Conservation (phyloP, 2,329 filamentous ascomycete genomes). For the Fusarium veterinarium region DNA sequence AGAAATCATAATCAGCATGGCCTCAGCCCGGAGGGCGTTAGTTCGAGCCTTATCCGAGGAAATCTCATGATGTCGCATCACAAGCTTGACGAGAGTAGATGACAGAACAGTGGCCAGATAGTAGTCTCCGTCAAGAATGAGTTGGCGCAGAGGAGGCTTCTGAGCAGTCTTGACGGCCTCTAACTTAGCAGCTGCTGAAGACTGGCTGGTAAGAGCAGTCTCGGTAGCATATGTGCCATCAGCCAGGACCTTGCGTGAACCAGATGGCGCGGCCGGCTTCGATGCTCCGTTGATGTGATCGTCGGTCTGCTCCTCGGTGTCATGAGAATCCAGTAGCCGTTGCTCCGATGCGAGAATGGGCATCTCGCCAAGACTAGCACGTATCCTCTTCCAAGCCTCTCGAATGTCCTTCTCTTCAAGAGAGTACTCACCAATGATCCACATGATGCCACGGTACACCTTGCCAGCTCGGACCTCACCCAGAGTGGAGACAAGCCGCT, state of each 20-base stretch:
- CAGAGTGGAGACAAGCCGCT: slow-evolving; percentile 88
- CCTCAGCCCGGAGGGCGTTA: slow-evolving; percentile 93
- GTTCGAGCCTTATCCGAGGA: slow-evolving; percentile 87
- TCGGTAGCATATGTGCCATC: slow-evolving; percentile 99
- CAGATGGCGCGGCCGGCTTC: slow-evolving; percentile 79
- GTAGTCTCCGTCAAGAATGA: slow-evolving; percentile 97
- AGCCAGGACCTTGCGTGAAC: slow-evolving; percentile 90
- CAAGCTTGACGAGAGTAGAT: slow-evolving; percentile 94
- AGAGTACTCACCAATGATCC: slow-evolving; percentile 98
- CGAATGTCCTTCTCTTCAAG: slow-evolving; percentile 93
- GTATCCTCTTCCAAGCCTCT: slow-evolving; percentile 96
- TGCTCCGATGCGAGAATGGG: slow-evolving; percentile 97
- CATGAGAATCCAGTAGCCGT: slow-evolving; percentile 86
- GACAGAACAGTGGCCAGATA: slow-evolving; percentile 96
- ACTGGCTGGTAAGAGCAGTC: slow-evolving; percentile 92
- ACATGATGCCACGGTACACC: slow-evolving; percentile 94
- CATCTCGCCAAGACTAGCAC: slow-evolving; percentile 93
- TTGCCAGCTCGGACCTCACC: slow-evolving; percentile 95
- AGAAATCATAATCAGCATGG: slow-evolving; percentile 99
- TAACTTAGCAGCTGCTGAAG: slow-evolving; percentile 87
- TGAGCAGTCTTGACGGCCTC: slow-evolving; percentile 97
- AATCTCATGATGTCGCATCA: slow-evolving; percentile 96
- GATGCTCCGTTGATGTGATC: slow-evolving; percentile 83
- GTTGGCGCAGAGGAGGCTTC: slow-evolving; percentile 92
- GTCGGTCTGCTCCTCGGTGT: slow-evolving; percentile 72